Conservation (phyloP, 2,329 filamentous ascomycete species). For the Bipolaris bicolor region DNA sequence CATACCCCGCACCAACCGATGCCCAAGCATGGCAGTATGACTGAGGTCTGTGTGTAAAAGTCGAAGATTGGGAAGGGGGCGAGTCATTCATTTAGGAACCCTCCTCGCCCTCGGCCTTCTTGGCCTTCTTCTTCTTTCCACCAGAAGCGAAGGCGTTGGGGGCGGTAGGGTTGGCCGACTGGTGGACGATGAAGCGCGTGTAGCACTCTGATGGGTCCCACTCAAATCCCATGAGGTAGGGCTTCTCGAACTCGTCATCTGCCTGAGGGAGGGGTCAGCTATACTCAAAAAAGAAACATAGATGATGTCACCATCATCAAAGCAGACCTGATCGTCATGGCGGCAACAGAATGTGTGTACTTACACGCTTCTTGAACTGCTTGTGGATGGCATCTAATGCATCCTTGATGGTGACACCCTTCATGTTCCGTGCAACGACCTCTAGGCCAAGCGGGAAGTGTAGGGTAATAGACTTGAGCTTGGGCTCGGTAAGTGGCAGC, state of each 20-base stretch:
- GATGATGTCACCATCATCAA: neutral
- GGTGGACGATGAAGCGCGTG: constrained; percentile 85
- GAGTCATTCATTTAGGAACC: constrained; percentile 46
- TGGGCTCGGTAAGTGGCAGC: constrained; percentile 77
- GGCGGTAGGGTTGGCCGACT: constrained; percentile 65
- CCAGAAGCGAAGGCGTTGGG: constrained; percentile 53
- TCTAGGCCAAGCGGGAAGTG: constrained; percentile 88
- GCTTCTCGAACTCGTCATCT: constrained; percentile 87
- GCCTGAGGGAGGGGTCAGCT: constrained; percentile 54
- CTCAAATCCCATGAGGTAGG: constrained; percentile 92
- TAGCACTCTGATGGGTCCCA: constrained; percentile 94
- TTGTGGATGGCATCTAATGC: constrained; percentile 95
- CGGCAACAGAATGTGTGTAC: constrained; percentile 35
- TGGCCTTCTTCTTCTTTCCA: constrained; percentile 50
- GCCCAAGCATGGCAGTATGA: constrained; percentile 27
- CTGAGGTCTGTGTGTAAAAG: constrained; percentile 34
- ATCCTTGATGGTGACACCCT: constrained; percentile 97
- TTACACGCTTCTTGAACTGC: constrained; percentile 93
- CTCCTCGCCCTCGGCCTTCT: constrained; percentile 39
- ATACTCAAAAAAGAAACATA: neutral
- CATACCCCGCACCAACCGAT: constrained; percentile 31
- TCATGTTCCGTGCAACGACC: constrained; percentile 87
- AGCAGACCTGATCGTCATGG: neutral
- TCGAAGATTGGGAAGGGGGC: constrained; percentile 45
- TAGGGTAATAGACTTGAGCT: constrained; percentile 92